These are phyloP conservation scores for Diaporthe citrichinensis DNA, from an alignment of 2,329 filamentous ascomycete species.

Conservation along the genomic window DNA sequence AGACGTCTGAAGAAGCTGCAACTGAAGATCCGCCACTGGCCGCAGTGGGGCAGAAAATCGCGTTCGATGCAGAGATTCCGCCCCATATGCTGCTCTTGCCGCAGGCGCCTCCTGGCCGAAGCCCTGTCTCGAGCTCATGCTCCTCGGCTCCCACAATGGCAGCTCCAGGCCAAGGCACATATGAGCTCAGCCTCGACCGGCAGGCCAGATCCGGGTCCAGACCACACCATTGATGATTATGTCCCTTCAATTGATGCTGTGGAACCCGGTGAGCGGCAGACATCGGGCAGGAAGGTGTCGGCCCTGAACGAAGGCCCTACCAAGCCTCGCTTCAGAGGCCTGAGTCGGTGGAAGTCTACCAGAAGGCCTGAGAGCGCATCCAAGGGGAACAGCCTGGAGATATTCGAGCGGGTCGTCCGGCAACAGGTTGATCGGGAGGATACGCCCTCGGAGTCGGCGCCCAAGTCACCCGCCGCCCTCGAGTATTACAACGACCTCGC, in stretches of 20 bases:
- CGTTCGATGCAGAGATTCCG: constrained; percentile 21
- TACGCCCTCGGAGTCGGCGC: not conserved
- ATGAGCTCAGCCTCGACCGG: constrained; percentile 17
- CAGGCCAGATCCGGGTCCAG: not conserved
- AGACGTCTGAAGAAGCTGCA: not conserved
- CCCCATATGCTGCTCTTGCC: constrained; percentile 34
- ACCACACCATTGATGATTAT: constrained; percentile 12
- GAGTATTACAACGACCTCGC: constrained; percentile 49
- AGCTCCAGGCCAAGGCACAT: constrained; percentile 10
- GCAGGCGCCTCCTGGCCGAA: constrained; percentile 32
- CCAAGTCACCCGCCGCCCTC: constrained; percentile 36
- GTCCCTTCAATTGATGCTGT: constrained; percentile 35
- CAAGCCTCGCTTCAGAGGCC: constrained; percentile 24
- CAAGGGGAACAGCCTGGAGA: constrained; percentile 28
- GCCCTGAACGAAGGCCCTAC: not conserved
- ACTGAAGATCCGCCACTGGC: not conserved
- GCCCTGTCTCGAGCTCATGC: constrained; percentile 42
- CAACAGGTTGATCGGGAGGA: constrained; percentile 22
- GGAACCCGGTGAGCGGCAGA: not conserved
- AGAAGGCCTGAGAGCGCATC: not conserved
- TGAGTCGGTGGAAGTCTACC: constrained; percentile 13
- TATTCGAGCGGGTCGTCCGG: constrained; percentile 37
- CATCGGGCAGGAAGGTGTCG: not conserved
- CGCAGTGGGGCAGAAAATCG: not conserved
- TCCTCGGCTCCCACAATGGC: constrained; percentile 33